phyloP scores from a whole-genome alignment of 176 grass and related monocot genomes.

The Lolium perenne region DNA sequence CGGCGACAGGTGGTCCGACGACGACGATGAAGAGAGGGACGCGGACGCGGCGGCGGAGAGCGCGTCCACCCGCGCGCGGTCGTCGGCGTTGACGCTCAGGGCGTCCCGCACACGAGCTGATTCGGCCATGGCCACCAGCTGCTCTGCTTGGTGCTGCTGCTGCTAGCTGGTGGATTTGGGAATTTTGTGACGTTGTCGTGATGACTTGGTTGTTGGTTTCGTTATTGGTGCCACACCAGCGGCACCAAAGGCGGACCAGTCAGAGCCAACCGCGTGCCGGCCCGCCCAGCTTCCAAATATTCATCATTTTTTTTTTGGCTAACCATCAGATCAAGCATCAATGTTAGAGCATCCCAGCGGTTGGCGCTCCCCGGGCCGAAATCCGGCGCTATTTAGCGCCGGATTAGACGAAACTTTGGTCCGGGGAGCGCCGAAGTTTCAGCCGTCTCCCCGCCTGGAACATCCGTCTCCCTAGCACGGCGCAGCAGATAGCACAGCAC shows the following conservation, averaged over 20 bases:
- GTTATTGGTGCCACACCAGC: background rate
- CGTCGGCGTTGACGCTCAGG: conserved; percentile 46
- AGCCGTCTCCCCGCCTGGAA: no score
- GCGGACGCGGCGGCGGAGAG: conserved; percentile 44
- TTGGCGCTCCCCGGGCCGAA: no score
- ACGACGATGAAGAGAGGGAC: background rate
- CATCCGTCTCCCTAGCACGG: no score
- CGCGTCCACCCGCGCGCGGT: conserved; percentile 47
- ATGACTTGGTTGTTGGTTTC: no score
- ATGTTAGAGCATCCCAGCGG: no score
- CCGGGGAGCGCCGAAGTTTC: no score
- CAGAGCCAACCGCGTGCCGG: background rate
- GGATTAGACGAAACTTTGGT: no score
- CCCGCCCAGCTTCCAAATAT: no score
- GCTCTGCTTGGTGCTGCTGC: background rate
- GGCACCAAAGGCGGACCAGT: background rate
- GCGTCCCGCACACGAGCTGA: background rate
- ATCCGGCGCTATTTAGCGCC: no score
- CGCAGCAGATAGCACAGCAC: no score
- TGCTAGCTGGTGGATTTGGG: background rate
- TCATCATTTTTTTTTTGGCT: no score
- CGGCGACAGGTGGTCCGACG: background rate
- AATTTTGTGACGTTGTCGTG: background rate
- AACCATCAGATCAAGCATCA: no score
- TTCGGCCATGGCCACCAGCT: background rate